Conservation (phyloP, 2,329 filamentous ascomycete genomes). For the Talaromyces sp. region DNA sequence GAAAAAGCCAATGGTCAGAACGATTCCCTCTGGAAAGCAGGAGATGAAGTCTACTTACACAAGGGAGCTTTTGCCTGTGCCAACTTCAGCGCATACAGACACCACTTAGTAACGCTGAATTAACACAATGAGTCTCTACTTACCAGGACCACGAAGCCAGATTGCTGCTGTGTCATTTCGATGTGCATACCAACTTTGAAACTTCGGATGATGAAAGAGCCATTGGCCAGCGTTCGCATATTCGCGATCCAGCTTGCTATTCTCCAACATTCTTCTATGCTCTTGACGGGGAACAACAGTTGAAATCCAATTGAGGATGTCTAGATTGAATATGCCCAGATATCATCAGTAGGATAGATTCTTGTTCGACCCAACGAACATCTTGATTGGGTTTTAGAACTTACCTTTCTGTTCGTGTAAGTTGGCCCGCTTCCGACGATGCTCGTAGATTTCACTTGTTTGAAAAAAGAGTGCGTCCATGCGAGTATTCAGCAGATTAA, state of each 20-base stretch:
- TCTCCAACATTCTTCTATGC: background rate
- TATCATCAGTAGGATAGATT: background rate
- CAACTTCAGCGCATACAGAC: background rate
- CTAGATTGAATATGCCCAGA: background rate
- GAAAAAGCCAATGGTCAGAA: background rate
- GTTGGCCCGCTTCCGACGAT: background rate
- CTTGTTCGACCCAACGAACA: background rate
- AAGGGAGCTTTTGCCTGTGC: background rate
- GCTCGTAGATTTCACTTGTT: background rate
- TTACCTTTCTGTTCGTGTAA: background rate
- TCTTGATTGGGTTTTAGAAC: background rate
- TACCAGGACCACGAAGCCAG: background rate
- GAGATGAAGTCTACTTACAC: background rate
- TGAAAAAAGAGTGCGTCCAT: background rate
- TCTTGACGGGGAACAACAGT: background rate
- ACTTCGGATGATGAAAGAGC: background rate
- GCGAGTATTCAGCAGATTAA: background rate
- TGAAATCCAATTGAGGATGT: background rate
- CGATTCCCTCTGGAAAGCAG: background rate
- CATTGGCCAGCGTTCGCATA: background rate
- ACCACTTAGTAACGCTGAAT: background rate
- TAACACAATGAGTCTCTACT: background rate
- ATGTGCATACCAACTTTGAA: background rate
- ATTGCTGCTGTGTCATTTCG: background rate
- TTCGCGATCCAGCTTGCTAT: background rate